Evolutionary conservation across 305 asterid species (phyloP).

Genomic region (Stenogyne calaminthoides): DNA sequence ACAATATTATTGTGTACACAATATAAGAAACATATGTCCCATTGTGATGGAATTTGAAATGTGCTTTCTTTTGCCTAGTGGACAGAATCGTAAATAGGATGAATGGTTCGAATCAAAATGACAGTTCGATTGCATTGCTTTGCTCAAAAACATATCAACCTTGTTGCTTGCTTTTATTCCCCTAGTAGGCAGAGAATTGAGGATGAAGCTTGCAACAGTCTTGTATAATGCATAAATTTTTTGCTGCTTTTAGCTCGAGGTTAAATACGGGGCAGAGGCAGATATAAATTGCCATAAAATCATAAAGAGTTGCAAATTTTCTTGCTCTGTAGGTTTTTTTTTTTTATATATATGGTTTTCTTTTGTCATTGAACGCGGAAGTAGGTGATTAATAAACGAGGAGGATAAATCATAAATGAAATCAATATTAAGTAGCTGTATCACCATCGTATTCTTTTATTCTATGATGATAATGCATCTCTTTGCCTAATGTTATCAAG

Average conservation of each 20-base stretch:
- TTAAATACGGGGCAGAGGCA: neutral
- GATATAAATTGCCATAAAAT: neutral
- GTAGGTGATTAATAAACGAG: neutral
- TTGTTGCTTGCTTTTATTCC: neutral
- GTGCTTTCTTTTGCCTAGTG: neutral
- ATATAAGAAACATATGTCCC: neutral
- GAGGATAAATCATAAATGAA: neutral
- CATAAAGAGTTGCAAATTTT: neutral
- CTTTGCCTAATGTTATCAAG: neutral
- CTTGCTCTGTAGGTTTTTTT: neutral
- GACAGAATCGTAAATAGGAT: neutral
- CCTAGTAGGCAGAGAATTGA: neutral
- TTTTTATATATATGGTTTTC: neutral
- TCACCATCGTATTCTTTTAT: neutral
- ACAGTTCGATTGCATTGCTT: neutral
- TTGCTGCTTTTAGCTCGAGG: neutral
- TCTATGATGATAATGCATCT: neutral
- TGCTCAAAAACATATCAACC: neutral
- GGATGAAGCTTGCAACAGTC: neutral
- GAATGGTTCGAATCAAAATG: neutral
- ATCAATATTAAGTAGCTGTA: neutral
- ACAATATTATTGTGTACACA: neutral
- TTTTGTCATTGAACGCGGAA: neutral
- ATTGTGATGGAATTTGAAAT: neutral
- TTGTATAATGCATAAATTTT: neutral